These are phyloP conservation scores for Clarireedia homoeocarpa DNA, from an alignment of 2,329 filamentous ascomycete genomes.

Conservation along the genomic window DNA sequence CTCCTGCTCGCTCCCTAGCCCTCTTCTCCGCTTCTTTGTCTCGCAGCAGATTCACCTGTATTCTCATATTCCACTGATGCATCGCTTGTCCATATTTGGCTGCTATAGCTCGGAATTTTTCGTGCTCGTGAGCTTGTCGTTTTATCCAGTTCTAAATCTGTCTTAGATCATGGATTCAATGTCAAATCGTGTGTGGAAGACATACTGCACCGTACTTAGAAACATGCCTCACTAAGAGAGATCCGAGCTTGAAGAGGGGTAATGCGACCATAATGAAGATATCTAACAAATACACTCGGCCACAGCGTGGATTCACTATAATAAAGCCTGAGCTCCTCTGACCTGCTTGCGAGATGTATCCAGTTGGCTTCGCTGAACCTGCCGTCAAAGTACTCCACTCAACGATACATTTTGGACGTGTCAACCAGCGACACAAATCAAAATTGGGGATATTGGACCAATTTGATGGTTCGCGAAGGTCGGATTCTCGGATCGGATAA, in stretches of 20 bases:
- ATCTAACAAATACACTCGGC: background rate
- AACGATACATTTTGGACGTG: too few species aligned
- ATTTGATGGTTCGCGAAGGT: too few species aligned
- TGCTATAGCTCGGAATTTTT: slow-evolving; percentile 51
- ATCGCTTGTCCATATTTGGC: slow-evolving; percentile 55
- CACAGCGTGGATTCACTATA: background rate
- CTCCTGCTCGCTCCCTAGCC: slow-evolving; percentile 54
- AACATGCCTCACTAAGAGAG: slow-evolving; percentile 56
- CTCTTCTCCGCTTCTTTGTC: slow-evolving; percentile 49
- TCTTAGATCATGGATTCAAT: too few species aligned
- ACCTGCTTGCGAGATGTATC: too few species aligned
- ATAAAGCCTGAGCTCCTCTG: background rate
- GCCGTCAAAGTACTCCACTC: too few species aligned
- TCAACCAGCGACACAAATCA: too few species aligned
- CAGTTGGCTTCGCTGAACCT: too few species aligned
- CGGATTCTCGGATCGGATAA: too few species aligned
- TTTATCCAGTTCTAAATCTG: slow-evolving; percentile 54
- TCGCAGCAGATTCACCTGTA: slow-evolving; percentile 51
- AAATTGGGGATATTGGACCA: too few species aligned
- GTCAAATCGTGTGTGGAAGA: slow-evolving; percentile 8
- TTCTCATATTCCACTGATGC: slow-evolving; percentile 60
- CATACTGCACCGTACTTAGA: slow-evolving; percentile 64
- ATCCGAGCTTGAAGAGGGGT: slow-evolving; percentile 59
- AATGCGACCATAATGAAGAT: slow-evolving; percentile 49
- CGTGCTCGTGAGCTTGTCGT: slow-evolving; percentile 56